These are phyloP conservation scores for Colletotrichum magnum DNA, from an alignment of 2,329 filamentous ascomycete species.

Conservation along the genomic window DNA sequence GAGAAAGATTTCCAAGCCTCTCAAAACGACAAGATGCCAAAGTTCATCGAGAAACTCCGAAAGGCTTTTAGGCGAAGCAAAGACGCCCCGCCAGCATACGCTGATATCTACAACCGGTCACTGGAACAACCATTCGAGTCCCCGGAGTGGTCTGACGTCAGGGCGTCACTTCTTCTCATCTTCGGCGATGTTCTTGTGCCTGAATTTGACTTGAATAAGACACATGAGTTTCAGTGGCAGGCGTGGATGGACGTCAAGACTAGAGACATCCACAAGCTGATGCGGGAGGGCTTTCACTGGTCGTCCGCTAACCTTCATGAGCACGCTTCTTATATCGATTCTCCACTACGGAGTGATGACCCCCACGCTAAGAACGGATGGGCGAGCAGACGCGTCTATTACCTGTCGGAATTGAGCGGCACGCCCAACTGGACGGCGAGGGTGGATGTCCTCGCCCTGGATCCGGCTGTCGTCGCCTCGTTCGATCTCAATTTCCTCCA, in stretches of 20 bases:
- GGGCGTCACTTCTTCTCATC: too few species aligned
- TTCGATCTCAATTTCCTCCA: background rate
- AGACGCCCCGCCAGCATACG: too few species aligned
- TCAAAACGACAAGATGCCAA: too few species aligned
- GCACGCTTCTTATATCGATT: background rate
- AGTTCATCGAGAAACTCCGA: too few species aligned
- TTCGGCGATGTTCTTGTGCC: background rate
- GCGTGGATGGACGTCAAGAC: background rate
- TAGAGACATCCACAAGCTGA: background rate
- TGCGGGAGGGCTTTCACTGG: background rate
- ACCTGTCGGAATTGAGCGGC: background rate
- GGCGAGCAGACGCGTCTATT: too few species aligned
- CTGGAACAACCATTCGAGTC: too few species aligned
- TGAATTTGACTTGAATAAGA: background rate
- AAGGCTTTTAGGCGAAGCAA: too few species aligned
- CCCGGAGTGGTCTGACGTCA: too few species aligned
- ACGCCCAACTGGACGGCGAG: background rate
- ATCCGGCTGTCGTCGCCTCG: background rate
- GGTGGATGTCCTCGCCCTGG: background rate
- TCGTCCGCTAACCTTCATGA: background rate
- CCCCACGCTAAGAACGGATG: background rate
- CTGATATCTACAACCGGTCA: too few species aligned
- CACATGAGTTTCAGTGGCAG: background rate
- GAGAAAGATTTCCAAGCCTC: too few species aligned
- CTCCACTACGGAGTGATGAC: background rate